phyloP scores from a whole-genome alignment of 176 grass and related monocot genomes.

The Musa schizocarpa region DNA sequence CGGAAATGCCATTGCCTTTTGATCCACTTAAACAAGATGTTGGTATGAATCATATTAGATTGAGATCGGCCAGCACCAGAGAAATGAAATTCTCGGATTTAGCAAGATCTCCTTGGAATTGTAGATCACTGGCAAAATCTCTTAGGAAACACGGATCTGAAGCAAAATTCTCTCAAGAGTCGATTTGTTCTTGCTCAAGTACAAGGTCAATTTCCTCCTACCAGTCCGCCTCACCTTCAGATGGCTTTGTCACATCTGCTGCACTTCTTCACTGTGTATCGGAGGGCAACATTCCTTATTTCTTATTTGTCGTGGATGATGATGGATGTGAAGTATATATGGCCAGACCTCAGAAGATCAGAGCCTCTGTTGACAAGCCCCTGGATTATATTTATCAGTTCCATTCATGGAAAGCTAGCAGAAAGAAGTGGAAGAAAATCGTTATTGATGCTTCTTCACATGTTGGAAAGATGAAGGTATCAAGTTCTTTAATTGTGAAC shows the following conservation, averaged over 20 bases:
- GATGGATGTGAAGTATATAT: conserved; percentile 36
- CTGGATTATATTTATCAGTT: conserved; percentile 59
- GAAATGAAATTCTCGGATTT: too few relatives aligned
- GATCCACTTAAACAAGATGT: not conserved
- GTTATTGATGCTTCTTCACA: conserved; percentile 32
- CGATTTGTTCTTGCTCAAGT: conserved; percentile 26
- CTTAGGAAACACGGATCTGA: not conserved
- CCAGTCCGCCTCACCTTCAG: conserved; percentile 24
- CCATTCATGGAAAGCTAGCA: conserved; percentile 34
- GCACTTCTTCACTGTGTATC: conserved; percentile 56
- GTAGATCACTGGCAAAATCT: not conserved
- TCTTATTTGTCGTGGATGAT: conserved; percentile 45
- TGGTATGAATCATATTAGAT: not conserved
- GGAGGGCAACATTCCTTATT: conserved; percentile 54
- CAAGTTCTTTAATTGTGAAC: conserved; percentile 40
- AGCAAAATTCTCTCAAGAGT: conserved; percentile 14
- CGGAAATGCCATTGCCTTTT: conserved; percentile 13
- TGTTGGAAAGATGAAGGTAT: conserved; percentile 69
- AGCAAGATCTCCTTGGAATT: too few relatives aligned
- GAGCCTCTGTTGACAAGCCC: conserved; percentile 17
- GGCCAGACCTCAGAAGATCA: conserved; percentile 38
- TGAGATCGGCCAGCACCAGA: not conserved
- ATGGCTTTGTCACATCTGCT: conserved; percentile 38
- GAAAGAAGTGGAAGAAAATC: conserved; percentile 40
- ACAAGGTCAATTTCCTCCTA: conserved; percentile 9